phyloP scores from a whole-genome alignment of 257 asterid species.

The Anisodus tanguticus region DNA sequence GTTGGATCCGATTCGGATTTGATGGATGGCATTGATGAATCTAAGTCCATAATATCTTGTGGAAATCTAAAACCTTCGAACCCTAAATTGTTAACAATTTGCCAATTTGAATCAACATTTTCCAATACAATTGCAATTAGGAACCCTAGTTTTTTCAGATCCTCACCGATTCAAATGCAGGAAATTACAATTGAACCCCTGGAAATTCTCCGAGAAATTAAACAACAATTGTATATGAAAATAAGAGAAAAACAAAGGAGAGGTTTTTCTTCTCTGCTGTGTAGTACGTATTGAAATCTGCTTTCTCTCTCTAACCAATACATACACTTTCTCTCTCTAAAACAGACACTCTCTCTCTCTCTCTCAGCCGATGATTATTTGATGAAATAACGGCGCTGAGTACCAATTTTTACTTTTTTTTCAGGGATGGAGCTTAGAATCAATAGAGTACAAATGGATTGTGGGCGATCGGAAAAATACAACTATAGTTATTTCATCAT shows the following conservation, averaged over 20 bases:
- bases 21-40: constrained; percentile 37
- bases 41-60: constrained; percentile 60
- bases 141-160: constrained; percentile 53
- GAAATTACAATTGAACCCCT: not conserved
- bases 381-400: no score
- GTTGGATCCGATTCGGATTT: constrained; percentile 65
- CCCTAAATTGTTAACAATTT: constrained; percentile 35
- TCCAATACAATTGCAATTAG: constrained; percentile 50
- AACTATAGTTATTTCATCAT: no score
- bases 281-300: not conserved
- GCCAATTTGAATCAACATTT: constrained; percentile 49
- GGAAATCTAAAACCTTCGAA: constrained; percentile 52
- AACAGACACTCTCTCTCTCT: no score
- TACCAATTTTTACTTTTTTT: no score
- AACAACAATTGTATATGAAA: no score
- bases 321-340: constrained; percentile 2
- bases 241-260: not conserved
- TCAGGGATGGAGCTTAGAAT: no score
- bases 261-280: not conserved
- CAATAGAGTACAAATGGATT: no score
- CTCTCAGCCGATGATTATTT: no score
- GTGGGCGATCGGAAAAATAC: no score
- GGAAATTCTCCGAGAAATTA: not conserved
- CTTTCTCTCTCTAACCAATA: not conserved
- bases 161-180: constrained; percentile 47